Evolutionary conservation across 129 eudicot species (phyloP), one percentile per base, ranked within the genome.

Genomic region (Apium graveolens): DNA sequence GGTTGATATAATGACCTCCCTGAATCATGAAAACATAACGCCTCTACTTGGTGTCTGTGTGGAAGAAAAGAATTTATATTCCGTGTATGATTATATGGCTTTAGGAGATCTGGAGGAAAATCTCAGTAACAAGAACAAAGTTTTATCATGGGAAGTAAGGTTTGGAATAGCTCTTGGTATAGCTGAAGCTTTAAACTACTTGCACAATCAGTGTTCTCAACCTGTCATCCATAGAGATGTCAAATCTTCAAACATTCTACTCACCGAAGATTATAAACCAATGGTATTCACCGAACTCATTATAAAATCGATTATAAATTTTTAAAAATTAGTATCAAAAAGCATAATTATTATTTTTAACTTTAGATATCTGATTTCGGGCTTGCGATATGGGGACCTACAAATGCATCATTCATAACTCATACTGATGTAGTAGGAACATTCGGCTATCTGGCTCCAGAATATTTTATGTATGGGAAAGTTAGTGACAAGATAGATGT

Each of bases 401-500:
- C 94, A 70, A 79, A 57, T 43, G 82, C 89, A 73, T 85, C 97
- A 42, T 90, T 81, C 79, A 11, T 86, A 78, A 96, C 89, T 43
- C 82, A 96, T 45, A 80, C 84, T 3, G 95, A 96, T 80, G 97
- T 96, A 37, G 95, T 92, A 4, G 99, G 99, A 73, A 96, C 99
- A 4, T 96, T 96, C 34, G 99, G 99, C 78, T 96, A 96, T 82
- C 95, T 96, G 2, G 99, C 99, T 11, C 99, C 99, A 0, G 99
- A 96, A 84, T 96, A 96, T 82, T 92, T 96, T 78, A 96, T 96
- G 99, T 96, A 96, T 48, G 99, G 99, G 29, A 96, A 92, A 88
- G 95, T 96, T 27, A 90, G 97, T 77, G 95, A 92, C 80, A 96
- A 96, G 83, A 81, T 96, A 6, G 99, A 96, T 80, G 96, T 96